A percentile compares a stretch with the other conserved stretches of the same genome.
Conservation (phyloP, 768 basidiomycete species). For the Harrya chromipes region DNA sequence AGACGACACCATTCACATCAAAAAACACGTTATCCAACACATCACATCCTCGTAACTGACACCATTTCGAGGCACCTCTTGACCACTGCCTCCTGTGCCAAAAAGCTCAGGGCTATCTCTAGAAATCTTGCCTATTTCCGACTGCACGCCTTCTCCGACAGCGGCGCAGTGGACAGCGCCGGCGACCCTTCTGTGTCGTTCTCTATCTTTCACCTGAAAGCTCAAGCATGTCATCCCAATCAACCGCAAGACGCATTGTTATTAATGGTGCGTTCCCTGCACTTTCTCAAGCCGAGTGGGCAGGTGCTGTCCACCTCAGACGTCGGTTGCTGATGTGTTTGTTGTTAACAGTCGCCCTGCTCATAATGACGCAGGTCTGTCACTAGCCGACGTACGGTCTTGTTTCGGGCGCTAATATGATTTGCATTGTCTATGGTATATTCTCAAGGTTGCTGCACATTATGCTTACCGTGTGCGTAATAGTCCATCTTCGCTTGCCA, state of each 20-base stretch:
- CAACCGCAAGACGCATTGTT: constrained; percentile 41
- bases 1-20: background rate
- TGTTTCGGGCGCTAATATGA: background rate
- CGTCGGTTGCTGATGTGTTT: constrained; percentile 8
- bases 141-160: background rate
- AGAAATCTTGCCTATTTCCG: background rate
- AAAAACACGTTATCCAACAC: background rate
- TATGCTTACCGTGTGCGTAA: constrained; percentile 66
- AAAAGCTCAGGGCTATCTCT: background rate
- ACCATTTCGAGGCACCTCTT: background rate
- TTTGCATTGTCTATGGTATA: background rate
- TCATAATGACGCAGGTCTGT: constrained; percentile 51
- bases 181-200: background rate
- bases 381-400: background rate
- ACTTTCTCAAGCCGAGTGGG: background rate
- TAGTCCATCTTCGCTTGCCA: background rate
- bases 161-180: background rate
- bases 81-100: too few relatives aligned
- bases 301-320: background rate
- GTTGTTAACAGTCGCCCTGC: constrained; percentile 43
- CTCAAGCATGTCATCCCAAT: constrained; percentile 26
- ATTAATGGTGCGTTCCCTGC: constrained; percentile 38
- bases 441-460: constrained; percentile 67
- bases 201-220: background rate
- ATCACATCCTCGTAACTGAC: background rate